A percentile compares a stretch with the other conserved stretches of the same genome.
Conservation (phyloP, 2,329 filamentous ascomycete genomes). For the Xylaria sp. region DNA sequence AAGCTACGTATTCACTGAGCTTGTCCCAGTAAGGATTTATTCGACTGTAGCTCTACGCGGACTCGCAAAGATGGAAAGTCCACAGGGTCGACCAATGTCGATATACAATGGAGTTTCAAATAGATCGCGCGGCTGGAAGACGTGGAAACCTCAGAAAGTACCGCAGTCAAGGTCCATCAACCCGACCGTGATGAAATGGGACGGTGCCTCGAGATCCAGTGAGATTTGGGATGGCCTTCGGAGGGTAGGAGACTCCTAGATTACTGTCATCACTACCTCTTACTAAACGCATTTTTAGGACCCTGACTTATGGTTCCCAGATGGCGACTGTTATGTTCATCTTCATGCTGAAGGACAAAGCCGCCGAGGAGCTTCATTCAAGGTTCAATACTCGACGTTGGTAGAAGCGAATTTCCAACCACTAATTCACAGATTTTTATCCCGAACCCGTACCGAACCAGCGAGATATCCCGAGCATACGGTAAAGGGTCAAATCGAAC, state of each 20-base stretch:
- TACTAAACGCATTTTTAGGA: constrained; percentile 63
- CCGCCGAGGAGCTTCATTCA: constrained; percentile 73
- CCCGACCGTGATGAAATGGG: constrained; percentile 60
- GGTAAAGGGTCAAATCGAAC: constrained; percentile 60
- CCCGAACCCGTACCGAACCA: constrained; percentile 49
- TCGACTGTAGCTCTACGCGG: constrained; percentile 2
- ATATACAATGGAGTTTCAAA: constrained; percentile 52
- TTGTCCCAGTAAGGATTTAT: not conserved
- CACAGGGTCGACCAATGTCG: constrained; percentile 36
- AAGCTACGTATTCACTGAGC: not conserved
- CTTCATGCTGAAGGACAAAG: constrained; percentile 75
- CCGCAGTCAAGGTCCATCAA: constrained; percentile 46
- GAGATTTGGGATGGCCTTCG: constrained; percentile 60
- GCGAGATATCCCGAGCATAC: constrained; percentile 47
- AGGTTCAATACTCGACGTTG: constrained; percentile 68
- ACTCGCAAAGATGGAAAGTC: constrained; percentile 32
- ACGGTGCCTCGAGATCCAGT: constrained; percentile 59
- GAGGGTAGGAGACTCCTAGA: constrained; percentile 54
- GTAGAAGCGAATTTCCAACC: constrained; percentile 68
- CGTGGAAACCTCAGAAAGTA: constrained; percentile 49
- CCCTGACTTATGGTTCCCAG: constrained; percentile 73
- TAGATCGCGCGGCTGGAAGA: constrained; percentile 52
- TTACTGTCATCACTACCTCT: not conserved
- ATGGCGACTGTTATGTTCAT: constrained; percentile 77
- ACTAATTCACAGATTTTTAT: constrained; percentile 66